Percentiles rank a stretch among this genome's conserved stretches.
Conservation (phyloP, 495 filamentous ascomycete genomes). For the Penicillium verhagenii region DNA sequence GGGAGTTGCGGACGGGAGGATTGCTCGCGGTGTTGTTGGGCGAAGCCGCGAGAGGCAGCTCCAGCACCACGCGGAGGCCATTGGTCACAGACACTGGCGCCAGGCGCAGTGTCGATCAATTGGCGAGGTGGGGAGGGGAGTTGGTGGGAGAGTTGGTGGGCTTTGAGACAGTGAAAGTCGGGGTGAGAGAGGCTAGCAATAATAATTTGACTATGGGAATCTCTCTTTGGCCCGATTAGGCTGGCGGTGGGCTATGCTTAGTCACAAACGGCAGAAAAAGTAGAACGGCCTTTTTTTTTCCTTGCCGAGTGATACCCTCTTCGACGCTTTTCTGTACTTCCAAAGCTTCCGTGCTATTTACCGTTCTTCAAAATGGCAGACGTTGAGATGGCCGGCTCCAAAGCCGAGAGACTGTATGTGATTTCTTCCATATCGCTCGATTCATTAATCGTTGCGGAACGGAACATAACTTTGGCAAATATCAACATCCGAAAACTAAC, state of each 20-base stretch:
- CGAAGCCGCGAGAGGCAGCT: constrained; percentile 59
- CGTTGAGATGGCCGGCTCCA: constrained; percentile 33
- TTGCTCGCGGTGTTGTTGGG: constrained; percentile 49
- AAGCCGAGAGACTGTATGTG: constrained; percentile 45
- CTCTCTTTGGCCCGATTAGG: constrained; percentile 15
- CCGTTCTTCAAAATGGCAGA: constrained; percentile 25
- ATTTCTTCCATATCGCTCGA: not conserved
- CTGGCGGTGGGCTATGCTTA: constrained; percentile 27
- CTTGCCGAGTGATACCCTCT: constrained; percentile 21
- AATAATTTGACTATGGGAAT: constrained; percentile 40
- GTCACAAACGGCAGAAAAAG: constrained; percentile 30
- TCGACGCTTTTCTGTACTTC: constrained; percentile 23
- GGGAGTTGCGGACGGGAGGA: constrained; percentile 35
- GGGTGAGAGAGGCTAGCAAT: constrained; percentile 16
- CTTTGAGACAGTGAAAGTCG: constrained; percentile 15
- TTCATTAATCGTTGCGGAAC: no score
- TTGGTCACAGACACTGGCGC: constrained; percentile 42
- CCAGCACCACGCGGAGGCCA: constrained; percentile 69
- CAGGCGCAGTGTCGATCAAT: constrained; percentile 37
- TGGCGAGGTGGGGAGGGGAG: constrained; percentile 24
- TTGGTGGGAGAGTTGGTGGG: constrained; percentile 21
- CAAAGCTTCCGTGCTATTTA: constrained; percentile 1
- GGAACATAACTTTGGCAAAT: no score
- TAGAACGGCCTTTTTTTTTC: constrained; percentile 27
- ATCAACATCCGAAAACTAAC: constrained; percentile 15